Evolutionary conservation across 371 early-diverging fungal species (phyloP), one percentile per base, ranked within the genome.

Genomic region (Phascolomyces articulosus): DNA sequence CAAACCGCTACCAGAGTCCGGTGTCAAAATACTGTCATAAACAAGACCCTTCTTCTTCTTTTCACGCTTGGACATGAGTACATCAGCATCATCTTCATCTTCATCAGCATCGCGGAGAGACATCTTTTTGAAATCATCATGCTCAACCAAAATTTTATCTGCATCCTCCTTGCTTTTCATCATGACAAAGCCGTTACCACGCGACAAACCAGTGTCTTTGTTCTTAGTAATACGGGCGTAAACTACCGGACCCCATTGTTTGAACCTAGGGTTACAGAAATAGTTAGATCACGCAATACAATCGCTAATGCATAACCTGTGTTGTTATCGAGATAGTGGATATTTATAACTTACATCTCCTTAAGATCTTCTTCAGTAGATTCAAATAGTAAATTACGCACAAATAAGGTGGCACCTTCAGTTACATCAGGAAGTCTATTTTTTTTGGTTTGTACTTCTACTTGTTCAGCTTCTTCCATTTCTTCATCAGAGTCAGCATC

Each of bases 121-220:
- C 28, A 85, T 69, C 7, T 72, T 68, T n/a, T 80, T 61, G 2
- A 90, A 76, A 70, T 82, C 77, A 16, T 86, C 80, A 38, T 90
- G 90, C 41, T 85, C 92, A 10, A 70, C 83, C 58, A 95, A 74
- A 65, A 93, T 93, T 28, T 75, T 77, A n/a, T 89, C 85, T 1
- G 94, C 95, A 65, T 91, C 92, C 28, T 81, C 83, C 48, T 82
- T 71, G 49, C 90, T 80, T 66, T 73, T 74, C 83, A 93, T 97
- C 80, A 93, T 90, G 31, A 96, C 95, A 73, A 98, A 98, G 15
- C 90, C 98, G 10, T 96, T 95, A 38, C 98, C 98, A 18, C 93
- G 87, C 29, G 96, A 90, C 18, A 88, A 83, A 23, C 92, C 91
- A 24, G 95, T 94, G 10, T 82, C 81, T 10, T 81, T 82, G 71